phyloP scores from a whole-genome alignment of 148 eudicot species.

The Fagopyrum esculentum region DNA sequence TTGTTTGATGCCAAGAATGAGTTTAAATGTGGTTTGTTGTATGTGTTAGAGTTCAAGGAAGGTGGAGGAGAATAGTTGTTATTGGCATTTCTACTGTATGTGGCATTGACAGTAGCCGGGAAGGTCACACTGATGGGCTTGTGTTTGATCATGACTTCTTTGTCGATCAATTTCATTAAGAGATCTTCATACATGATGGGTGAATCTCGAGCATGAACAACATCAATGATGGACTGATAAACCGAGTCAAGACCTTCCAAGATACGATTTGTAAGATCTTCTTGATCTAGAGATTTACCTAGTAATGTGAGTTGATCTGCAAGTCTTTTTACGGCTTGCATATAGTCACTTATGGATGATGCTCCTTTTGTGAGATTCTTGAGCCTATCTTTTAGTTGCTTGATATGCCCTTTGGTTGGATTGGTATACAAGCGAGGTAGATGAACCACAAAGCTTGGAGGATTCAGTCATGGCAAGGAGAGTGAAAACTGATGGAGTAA shows the following conservation, averaged over 20 bases:
- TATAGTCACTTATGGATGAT: neutral
- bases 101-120: neutral
- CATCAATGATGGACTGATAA: neutral
- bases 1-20: neutral
- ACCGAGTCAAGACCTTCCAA: neutral
- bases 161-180: conserved; percentile 7
- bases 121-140: no score
- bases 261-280: neutral
- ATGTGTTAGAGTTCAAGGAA: no score
- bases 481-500: neutral
- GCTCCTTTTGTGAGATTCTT: neutral
- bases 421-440: neutral
- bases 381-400: neutral
- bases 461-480: neutral
- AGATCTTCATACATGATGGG: conserved; percentile 8
- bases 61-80: no score
- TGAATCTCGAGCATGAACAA: neutral
- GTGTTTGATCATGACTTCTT: neutral
- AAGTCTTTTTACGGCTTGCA: neutral
- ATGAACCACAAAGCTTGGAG: neutral
- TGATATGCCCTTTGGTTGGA: neutral
- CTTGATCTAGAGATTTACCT: neutral
- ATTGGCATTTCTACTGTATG: neutral
- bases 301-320: neutral
- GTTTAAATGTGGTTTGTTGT: neutral